A percentile compares a stretch with the other conserved stretches of the same genome.
Conservation (phyloP, 169 alveolate species). For the Miamiensis avidus region DNA sequence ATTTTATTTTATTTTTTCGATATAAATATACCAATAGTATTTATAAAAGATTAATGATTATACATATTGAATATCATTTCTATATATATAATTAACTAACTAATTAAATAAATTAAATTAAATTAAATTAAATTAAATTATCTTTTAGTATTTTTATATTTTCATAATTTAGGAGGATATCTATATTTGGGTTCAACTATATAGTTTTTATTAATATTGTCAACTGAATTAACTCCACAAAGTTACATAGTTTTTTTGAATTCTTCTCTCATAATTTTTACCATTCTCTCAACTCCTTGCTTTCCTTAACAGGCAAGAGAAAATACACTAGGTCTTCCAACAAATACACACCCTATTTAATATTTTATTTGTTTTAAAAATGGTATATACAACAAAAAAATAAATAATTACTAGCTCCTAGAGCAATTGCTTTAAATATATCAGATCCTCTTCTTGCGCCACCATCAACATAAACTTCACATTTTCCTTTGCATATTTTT, state of each 20-base stretch:
- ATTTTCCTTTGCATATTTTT: slow-evolving; percentile 13
- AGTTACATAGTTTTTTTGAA: slow-evolving; percentile 58
- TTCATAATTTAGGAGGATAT: not conserved
- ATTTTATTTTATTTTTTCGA: too few relatives aligned
- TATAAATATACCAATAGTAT: too few relatives aligned
- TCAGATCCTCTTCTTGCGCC: slow-evolving; percentile 82
- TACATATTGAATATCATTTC: too few relatives aligned
- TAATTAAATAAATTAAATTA: too few relatives aligned
- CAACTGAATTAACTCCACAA: slow-evolving; percentile 33
- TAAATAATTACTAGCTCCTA: slow-evolving; percentile 58
- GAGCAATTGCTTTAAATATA: slow-evolving; percentile 64
- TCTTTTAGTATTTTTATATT: too few relatives aligned
- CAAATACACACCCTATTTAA: slow-evolving; percentile 48
- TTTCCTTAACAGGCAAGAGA: slow-evolving; percentile 61
- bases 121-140: too few relatives aligned
- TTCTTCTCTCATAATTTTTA: slow-evolving; percentile 56
- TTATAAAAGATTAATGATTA: too few relatives aligned
- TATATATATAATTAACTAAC: too few relatives aligned
- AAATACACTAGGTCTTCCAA: slow-evolving; percentile 73
- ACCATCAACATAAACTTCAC: slow-evolving; percentile 73
- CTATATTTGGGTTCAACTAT: not conserved
- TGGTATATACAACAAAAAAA: too few relatives aligned
- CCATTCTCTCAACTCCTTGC: slow-evolving; percentile 60
- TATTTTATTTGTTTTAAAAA: too few relatives aligned
- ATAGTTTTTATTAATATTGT: too few relatives aligned